Base-by-base conservation (phyloP, 805 yeast species). In the Saturnispora gosingensis region DNA sequence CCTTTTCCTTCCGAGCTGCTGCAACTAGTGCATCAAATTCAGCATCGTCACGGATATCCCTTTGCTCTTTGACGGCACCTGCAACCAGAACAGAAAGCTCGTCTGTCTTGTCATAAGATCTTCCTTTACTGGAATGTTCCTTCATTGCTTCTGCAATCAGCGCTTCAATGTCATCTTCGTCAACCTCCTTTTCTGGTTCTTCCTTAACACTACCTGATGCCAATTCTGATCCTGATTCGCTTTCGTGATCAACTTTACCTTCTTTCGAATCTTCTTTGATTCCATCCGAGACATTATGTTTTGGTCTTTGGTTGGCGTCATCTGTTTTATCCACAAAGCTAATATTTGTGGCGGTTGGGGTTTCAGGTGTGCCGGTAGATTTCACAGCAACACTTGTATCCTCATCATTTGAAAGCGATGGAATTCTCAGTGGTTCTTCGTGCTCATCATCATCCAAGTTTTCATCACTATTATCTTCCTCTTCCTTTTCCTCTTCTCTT, bases 1-100 rank as follows among this genome's bases (percentile, higher is more conserved):
- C 53, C 56, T 43, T 59, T 61, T 46, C 65, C 67, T 30, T 50
- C 53, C 20, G 56, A 1, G 65, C 67, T n/a, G 61, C 62, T n/a
- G 61, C 63, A n/a, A 62, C 52, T 7, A 61, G 48, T n/a, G 53
- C 49, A 34, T 61, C 63, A 32, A 61, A 54, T 22, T 65, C 64
- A 36, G 59, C 58, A 8, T 54, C 52, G 40, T 54, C 46, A 10
- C 48, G 56, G 2, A 48, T 50, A 8, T 55, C 53, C 18, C 30
- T 45, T 27, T 45, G 36, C 25, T 48, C 53, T 34, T 49, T 49
- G 4, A 49, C 39, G 6, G 50, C 46, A 20, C 38, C 47, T 4
- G 44, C 45, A 15, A 49, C 48, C 22, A 45, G 13, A 28, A 45
- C 48, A 4, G 45, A 43, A 25, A 42, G 43, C 27, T 49, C 51